phyloP scores from a whole-genome alignment of 1,284 basidiomycete species.

The Ceratobasidium sp. region DNA sequence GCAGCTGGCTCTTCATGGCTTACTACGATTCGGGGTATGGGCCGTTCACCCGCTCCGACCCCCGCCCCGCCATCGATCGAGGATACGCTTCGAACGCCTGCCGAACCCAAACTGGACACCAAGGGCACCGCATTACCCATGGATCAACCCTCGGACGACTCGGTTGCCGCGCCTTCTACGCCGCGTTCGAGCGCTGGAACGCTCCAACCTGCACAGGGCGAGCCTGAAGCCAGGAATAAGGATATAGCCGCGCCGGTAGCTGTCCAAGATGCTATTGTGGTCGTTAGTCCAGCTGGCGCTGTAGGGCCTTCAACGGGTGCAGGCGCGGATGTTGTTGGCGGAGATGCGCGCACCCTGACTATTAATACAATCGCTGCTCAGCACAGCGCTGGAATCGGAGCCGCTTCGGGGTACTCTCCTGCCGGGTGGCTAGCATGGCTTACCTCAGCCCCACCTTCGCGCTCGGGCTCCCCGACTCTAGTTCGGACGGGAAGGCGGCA shows the following conservation, averaged over 20 bases:
- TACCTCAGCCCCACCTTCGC: slow-evolving; percentile 1
- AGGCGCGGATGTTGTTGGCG: background rate
- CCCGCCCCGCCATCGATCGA: background rate
- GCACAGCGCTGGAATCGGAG: slow-evolving; percentile 16
- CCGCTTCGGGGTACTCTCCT: slow-evolving; percentile 16
- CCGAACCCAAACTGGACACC: background rate
- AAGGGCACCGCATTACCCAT: background rate
- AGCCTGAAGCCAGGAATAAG: background rate
- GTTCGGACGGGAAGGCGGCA: background rate
- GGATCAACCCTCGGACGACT: background rate
- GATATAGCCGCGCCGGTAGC: background rate
- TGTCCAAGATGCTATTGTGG: background rate
- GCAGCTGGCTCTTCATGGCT: slow-evolving; percentile 35
- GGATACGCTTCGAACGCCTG: background rate
- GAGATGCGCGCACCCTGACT: background rate
- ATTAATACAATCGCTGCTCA: slow-evolving; percentile 38
- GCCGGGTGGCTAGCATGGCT: slow-evolving; percentile 37
- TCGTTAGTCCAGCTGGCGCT: background rate
- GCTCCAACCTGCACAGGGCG: background rate
- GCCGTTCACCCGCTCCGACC: background rate
- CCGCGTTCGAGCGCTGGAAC: background rate
- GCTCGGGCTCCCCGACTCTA: background rate
- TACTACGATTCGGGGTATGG: slow-evolving; percentile 22
- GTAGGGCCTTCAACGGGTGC: background rate
- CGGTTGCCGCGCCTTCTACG: background rate